These are phyloP conservation scores for Coccinonectria pachysandricola DNA, from an alignment of 2,329 filamentous ascomycete species.

Conservation along the genomic window DNA sequence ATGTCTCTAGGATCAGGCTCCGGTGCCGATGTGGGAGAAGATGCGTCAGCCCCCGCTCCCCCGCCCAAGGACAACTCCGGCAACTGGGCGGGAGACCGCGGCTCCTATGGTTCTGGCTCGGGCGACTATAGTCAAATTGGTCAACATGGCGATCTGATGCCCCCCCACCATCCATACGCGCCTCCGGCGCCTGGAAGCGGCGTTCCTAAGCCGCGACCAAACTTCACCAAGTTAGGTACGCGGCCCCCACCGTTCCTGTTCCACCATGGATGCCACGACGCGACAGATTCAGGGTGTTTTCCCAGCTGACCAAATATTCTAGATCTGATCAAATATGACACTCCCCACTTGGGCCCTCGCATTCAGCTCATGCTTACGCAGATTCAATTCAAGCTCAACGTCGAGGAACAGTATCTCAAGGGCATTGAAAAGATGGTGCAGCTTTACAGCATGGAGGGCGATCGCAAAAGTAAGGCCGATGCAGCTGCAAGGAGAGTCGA, in stretches of 20 bases:
- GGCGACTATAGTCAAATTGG: constrained; percentile 46
- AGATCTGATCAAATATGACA: constrained; percentile 99
- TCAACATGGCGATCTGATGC: constrained; percentile 65
- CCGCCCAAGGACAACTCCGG: constrained; percentile 60
- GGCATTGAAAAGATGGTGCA: constrained; percentile 99
- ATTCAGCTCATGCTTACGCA: constrained; percentile 99
- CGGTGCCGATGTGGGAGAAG: constrained; percentile 34
- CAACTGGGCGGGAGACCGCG: constrained; percentile 37
- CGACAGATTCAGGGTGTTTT: constrained; percentile 2
- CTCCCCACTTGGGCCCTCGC: constrained; percentile 84
- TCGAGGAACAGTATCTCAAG: constrained; percentile 97
- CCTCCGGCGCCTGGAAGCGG: constrained; percentile 54
- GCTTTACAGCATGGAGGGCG: constrained; percentile 92
- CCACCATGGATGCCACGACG: constrained; percentile 1
- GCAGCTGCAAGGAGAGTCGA: constrained; percentile 83
- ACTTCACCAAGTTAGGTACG: constrained; percentile 93
- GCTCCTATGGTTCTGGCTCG: constrained; percentile 48
- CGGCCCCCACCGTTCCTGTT: constrained; percentile 6
- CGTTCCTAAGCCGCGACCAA: constrained; percentile 66
- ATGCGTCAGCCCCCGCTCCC: constrained; percentile 49
- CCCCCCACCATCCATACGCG: constrained; percentile 68
- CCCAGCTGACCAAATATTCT: constrained; percentile 3
- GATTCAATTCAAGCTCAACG: constrained; percentile 96
- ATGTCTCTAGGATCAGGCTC: constrained; percentile 46
- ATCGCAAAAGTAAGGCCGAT: constrained; percentile 89